Conservation (phyloP, 495 filamentous ascomycete species). For the Penicillium angulare region DNA sequence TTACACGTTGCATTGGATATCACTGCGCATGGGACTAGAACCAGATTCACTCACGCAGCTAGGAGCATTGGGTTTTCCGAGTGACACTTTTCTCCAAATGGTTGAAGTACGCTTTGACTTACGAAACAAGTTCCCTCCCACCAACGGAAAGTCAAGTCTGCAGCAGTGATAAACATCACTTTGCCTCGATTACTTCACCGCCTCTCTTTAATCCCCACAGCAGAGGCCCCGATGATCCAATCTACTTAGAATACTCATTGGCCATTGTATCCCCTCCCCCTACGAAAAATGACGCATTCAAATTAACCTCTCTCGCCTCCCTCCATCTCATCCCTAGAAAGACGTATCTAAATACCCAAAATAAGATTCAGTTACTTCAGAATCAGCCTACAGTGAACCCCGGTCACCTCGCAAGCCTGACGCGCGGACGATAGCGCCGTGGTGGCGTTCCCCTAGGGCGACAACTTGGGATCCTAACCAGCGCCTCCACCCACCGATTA, state of each 20-base stretch:
- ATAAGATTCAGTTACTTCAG: neutral
- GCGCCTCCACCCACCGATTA: neutral
- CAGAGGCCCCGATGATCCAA: no score
- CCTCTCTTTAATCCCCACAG: no score
- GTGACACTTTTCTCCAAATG: no score
- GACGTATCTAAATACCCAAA: neutral
- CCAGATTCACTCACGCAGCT: no score
- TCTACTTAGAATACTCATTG: no score
- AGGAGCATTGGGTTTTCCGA: neutral
- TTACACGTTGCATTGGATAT: constrained; percentile 6
- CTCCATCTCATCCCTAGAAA: neutral
- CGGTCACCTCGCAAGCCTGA: neutral
- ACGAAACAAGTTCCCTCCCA: neutral
- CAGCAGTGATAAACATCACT: no score
- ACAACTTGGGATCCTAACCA: constrained; percentile 6
- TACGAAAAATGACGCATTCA: neutral
- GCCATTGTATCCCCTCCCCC: neutral
- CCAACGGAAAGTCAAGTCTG: constrained; percentile 8
- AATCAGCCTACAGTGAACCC: neutral
- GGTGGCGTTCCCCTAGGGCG: constrained; percentile 2
- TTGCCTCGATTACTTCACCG: no score
- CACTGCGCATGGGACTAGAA: constrained; percentile 4
- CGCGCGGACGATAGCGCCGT: constrained; percentile 5
- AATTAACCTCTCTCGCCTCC: no score
- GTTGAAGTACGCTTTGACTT: neutral